These are phyloP conservation scores for Agroathelia rolfsii DNA, from an alignment of 1,284 basidiomycete genomes.

Conservation along the genomic window DNA sequence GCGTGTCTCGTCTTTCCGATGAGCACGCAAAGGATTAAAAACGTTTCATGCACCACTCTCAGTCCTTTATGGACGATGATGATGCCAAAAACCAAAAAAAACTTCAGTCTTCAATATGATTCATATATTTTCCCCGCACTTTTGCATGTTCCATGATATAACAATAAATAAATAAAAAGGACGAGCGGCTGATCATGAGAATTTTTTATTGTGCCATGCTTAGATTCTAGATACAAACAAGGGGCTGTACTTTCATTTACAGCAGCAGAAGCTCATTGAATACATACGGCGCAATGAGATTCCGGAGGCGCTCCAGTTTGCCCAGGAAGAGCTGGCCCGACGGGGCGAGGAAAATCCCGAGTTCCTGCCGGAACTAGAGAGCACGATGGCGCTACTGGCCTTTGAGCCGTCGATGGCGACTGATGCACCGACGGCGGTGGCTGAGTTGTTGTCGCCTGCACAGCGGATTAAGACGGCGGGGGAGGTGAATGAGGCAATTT, in stretches of 20 bases:
- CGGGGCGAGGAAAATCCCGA: slow-evolving; percentile 92
- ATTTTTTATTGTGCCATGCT: slow-evolving; percentile 12
- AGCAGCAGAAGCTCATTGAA: slow-evolving; percentile 93
- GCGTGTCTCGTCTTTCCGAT: too few relatives aligned
- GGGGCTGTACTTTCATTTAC: slow-evolving; percentile 83
- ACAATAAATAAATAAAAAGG: too few relatives aligned
- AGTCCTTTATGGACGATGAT: slow-evolving; percentile 58
- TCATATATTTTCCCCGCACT: too few relatives aligned
- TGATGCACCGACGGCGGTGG: slow-evolving; percentile 61
- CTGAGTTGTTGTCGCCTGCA: slow-evolving; percentile 72
- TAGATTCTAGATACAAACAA: slow-evolving; percentile 95
- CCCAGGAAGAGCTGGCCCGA: slow-evolving; percentile 88
- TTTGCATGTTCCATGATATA: too few relatives aligned
- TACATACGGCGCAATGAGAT: slow-evolving; percentile 79
- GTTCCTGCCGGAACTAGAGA: slow-evolving; percentile 85
- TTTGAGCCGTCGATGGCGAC: slow-evolving; percentile 66
- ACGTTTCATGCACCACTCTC: slow-evolving; percentile 98
- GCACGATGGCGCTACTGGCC: slow-evolving; percentile 91
- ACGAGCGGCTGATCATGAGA: too few relatives aligned
- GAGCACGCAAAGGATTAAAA: slow-evolving; percentile 68
- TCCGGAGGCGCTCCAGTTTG: slow-evolving; percentile 79
- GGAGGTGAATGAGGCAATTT: slow-evolving; percentile 90
- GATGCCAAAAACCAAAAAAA: slow-evolving; percentile 74
- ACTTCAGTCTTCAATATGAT: slow-evolving; percentile 94
- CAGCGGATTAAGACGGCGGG: slow-evolving; percentile 90